Evolutionary conservation across 169 alveolate genomes (phyloP).

Genomic region (Eimeria tenella): DNA sequence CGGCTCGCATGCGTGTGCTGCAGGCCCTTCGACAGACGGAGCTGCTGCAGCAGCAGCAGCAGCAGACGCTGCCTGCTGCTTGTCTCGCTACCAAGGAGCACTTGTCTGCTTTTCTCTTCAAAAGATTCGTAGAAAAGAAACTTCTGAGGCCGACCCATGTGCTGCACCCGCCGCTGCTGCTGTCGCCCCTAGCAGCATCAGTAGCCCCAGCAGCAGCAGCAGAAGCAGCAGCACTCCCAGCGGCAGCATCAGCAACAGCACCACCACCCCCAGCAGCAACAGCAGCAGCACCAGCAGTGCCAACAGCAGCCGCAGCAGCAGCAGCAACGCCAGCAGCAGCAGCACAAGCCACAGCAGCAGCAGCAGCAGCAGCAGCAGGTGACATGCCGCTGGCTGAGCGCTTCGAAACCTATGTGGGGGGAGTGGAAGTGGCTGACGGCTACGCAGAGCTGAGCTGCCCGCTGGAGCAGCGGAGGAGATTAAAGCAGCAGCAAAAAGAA

Average conservation of each 20-base stretch:
- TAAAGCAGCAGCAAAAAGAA: conserved; percentile 89
- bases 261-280: background rate
- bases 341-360: background rate
- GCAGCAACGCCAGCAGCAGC: too few relatives aligned
- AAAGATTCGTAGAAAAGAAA: conserved; percentile 83
- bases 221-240: too few relatives aligned
- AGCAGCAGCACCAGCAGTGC: too few relatives aligned
- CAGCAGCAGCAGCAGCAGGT: background rate
- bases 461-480: conserved; percentile 92
- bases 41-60: conserved; percentile 33
- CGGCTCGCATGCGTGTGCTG: background rate
- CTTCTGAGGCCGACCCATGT: conserved; percentile 94
- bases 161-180: conserved; percentile 97
- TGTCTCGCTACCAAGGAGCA: conserved; percentile 2
- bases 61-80: conserved; percentile 16
- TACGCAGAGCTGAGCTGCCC: conserved; percentile 99
- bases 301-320: background rate
- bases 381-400: conserved; percentile 94
- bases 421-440: conserved; percentile 98
- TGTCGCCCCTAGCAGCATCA: conserved; percentile 97
- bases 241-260: too few relatives aligned
- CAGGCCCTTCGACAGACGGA: conserved; percentile 6
- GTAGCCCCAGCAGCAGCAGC: conserved; percentile 12
- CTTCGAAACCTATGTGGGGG: conserved; percentile 96
- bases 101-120: conserved; percentile 79